phyloP scores from a whole-genome alignment of 2,329 filamentous ascomycete species.

The Tolypocladium amazonense region DNA sequence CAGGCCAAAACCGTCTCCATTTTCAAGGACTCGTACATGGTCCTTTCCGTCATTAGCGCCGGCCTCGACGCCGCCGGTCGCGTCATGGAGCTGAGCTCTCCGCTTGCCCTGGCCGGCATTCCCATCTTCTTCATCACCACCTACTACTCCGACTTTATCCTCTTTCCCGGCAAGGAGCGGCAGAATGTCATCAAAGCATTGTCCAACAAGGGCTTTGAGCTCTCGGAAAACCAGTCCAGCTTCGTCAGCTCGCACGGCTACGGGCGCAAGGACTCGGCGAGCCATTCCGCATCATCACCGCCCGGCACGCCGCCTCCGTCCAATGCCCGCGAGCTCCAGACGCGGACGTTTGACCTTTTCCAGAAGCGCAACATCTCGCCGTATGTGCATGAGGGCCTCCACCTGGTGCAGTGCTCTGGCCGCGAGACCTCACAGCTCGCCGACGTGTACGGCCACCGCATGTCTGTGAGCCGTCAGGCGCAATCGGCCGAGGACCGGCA shows the following conservation, averaged over 20 bases:
- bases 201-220: slow-evolving; percentile 70
- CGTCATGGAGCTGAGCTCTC: slow-evolving; percentile 84
- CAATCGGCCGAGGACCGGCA: slow-evolving; percentile 18
- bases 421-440: slow-evolving; percentile 33
- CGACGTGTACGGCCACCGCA: slow-evolving; percentile 24
- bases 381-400: slow-evolving; percentile 55
- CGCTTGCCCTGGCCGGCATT: slow-evolving; percentile 82
- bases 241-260: slow-evolving; percentile 47
- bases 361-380: slow-evolving; percentile 66
- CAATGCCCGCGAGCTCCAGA: slow-evolving; percentile 68
- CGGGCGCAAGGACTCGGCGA: slow-evolving; percentile 17
- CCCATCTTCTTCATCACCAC: slow-evolving; percentile 98
- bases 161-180: slow-evolving; percentile 70
- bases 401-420: slow-evolving; percentile 75
- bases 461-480: slow-evolving; percentile 23
- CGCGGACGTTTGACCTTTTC: slow-evolving; percentile 75
- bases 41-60: slow-evolving; percentile 81
- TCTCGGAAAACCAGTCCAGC: slow-evolving; percentile 60
- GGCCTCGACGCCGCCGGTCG: slow-evolving; percentile 85
- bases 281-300: slow-evolving; percentile 27
- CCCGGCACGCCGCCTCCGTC: slow-evolving; percentile 68
- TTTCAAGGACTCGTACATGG: slow-evolving; percentile 73
- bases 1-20: slow-evolving; percentile 52
- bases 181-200: slow-evolving; percentile 67
- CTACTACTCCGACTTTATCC: slow-evolving; percentile 95